These are phyloP conservation scores for Yamadazyma trypodendri DNA, from an alignment of 1,139 yeast genomes.

Conservation along the genomic window DNA sequence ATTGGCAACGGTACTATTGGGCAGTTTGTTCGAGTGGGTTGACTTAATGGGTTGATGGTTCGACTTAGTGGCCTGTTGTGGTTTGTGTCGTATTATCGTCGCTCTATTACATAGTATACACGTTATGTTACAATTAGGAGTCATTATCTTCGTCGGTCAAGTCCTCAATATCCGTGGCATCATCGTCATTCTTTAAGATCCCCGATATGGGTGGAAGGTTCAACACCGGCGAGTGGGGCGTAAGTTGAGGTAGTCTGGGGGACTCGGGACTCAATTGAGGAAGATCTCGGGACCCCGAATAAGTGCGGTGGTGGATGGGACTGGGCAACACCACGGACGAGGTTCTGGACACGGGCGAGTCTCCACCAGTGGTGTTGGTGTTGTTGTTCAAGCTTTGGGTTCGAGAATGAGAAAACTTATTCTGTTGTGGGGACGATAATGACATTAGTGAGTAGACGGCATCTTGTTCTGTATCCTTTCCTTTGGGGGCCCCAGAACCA, in stretches of 20 bases:
- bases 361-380: conserved; percentile 6
- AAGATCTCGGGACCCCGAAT: conserved; percentile 4
- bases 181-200: conserved; percentile 23
- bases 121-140: neutral
- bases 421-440: conserved; percentile 41
- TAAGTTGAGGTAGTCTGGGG: conserved; percentile 29
- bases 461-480: conserved; percentile 36
- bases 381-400: conserved; percentile 28
- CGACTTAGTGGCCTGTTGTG: too few species aligned
- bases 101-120: conserved; percentile 4
- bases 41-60: too few species aligned
- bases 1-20: conserved; percentile 3
- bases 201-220: conserved; percentile 36
- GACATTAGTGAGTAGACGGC: conserved; percentile 48
- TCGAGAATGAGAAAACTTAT: conserved; percentile 32
- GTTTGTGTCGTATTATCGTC: too few species aligned
- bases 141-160: conserved; percentile 21
- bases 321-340: conserved; percentile 22
- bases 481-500: neutral
- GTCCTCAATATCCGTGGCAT: conserved; percentile 35
- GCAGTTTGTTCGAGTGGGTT: too few species aligned
- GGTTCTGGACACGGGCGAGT: conserved; percentile 13
- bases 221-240: conserved; percentile 7
- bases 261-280: conserved; percentile 8
- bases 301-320: conserved; percentile 7